phyloP scores from a whole-genome alignment of 202 grass and related monocot species.

The Alloteropsis angusta region DNA sequence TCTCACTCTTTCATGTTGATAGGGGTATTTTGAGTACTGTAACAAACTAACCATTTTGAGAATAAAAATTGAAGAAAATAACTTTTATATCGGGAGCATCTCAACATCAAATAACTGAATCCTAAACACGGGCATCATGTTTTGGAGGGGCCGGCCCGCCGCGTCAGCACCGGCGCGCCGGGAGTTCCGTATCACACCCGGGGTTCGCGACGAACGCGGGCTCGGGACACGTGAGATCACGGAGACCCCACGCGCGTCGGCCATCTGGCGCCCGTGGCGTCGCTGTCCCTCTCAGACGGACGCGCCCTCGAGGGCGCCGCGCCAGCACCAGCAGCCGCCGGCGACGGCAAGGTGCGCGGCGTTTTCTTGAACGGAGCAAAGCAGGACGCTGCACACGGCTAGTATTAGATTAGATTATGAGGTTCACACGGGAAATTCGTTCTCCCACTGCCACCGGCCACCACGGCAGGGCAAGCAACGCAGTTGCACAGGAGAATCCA shows the following conservation, averaged over 20 bases:
- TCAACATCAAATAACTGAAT: neutral
- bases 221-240: neutral
- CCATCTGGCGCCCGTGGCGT: neutral
- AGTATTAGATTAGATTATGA: no score
- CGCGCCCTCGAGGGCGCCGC: neutral
- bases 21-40: neutral
- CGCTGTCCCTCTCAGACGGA: neutral
- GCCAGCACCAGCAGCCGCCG: neutral
- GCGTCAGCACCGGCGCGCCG: neutral
- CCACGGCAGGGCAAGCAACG: neutral
- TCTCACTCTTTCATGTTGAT: neutral
- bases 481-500: neutral
- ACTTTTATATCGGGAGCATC: neutral
- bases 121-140: neutral
- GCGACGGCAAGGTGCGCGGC: neutral
- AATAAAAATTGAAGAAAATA: neutral
- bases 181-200: neutral
- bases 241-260: neutral
- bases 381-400: neutral
- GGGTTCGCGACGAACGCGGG: neutral
- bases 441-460: no score
- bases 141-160: neutral
- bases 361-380: neutral
- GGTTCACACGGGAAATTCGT: neutral
- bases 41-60: neutral